A percentile compares a stretch with the other conserved stretches of the same genome.
phyloP scores from a whole-genome alignment of 371 early-diverging fungal genomes.

The Mortierella sp. region DNA sequence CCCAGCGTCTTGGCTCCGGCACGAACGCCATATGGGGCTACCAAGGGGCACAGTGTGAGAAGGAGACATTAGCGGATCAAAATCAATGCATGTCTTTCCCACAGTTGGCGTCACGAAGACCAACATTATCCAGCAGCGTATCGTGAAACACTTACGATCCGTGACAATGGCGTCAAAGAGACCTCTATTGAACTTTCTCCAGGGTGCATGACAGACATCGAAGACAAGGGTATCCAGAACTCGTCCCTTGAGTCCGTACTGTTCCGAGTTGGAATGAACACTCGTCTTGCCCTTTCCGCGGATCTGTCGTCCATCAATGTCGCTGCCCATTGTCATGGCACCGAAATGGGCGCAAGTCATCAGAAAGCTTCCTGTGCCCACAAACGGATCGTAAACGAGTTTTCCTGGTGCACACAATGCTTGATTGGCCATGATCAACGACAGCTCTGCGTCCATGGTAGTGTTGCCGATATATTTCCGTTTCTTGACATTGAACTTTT shows the following conservation, averaged over 20 bases:
- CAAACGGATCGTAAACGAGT: constrained; percentile 97
- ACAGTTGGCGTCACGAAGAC: background rate
- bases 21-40: constrained; percentile 97
- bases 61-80: background rate
- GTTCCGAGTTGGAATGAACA: constrained; percentile 81
- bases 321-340: constrained; percentile 90
- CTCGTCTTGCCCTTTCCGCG: constrained; percentile 84
- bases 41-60: constrained; percentile 15
- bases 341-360: constrained; percentile 95
- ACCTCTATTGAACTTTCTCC: constrained; percentile 69
- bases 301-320: constrained; percentile 98
- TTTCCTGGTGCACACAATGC: constrained; percentile 84
- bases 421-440: constrained; percentile 96
- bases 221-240: constrained; percentile 87
- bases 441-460: constrained; percentile 97
- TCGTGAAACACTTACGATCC: constrained; percentile 56
- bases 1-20: constrained; percentile 96
- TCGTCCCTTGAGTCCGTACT: constrained; percentile 79
- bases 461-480: constrained; percentile 95
- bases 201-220: constrained; percentile 92
- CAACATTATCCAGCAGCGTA: too few species aligned
- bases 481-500: constrained; percentile 90
- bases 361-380: constrained; percentile 94
- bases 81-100: background rate
- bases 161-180: constrained; percentile 89